Conservation (phyloP, 2,329 filamentous ascomycete genomes). For the Cladosporium sp. region DNA sequence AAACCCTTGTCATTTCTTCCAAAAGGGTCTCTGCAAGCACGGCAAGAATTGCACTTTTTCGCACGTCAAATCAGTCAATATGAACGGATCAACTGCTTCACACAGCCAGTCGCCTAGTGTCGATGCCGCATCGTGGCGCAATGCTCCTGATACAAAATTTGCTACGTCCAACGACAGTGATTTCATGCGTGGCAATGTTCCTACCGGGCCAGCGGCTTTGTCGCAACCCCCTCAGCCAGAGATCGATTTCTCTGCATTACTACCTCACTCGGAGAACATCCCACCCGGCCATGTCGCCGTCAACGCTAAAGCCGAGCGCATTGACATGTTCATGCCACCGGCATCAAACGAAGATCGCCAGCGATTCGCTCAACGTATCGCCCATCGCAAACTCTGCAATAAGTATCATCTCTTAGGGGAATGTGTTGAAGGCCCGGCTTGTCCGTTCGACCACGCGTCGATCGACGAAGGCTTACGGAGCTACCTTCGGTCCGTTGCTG, state of each 20-base stretch:
- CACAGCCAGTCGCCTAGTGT: slow-evolving; percentile 2
- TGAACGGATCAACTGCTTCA: slow-evolving; percentile 11
- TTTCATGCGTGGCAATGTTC: slow-evolving; percentile 17
- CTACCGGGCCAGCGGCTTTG: neutral
- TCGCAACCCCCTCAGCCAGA: neutral
- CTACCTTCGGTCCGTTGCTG: slow-evolving; percentile 44
- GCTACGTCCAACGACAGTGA: slow-evolving; percentile 16
- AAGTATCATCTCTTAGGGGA: slow-evolving; percentile 39
- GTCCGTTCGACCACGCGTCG: slow-evolving; percentile 45
- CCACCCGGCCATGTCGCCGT: slow-evolving; percentile 37
- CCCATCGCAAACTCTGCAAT: slow-evolving; percentile 47
- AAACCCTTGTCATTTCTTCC: slow-evolving; percentile 23
- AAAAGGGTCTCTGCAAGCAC: slow-evolving; percentile 29
- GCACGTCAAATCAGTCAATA: slow-evolving; percentile 19
- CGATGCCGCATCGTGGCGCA: slow-evolving; percentile 1
- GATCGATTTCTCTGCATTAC: slow-evolving; percentile 11
- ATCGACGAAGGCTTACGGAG: slow-evolving; percentile 37
- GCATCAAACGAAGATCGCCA: slow-evolving; percentile 37
- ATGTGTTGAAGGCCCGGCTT: slow-evolving; percentile 30
- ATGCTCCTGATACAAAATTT: slow-evolving; percentile 2
- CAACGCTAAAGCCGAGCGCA: slow-evolving; percentile 41
- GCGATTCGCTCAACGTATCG: slow-evolving; percentile 37
- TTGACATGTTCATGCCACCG: slow-evolving; percentile 41
- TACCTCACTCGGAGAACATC: slow-evolving; percentile 23
- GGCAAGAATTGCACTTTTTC: slow-evolving; percentile 26